Evolutionary conservation across 2,329 filamentous ascomycete genomes (phyloP).

Genomic region (Fusarium palustre): DNA sequence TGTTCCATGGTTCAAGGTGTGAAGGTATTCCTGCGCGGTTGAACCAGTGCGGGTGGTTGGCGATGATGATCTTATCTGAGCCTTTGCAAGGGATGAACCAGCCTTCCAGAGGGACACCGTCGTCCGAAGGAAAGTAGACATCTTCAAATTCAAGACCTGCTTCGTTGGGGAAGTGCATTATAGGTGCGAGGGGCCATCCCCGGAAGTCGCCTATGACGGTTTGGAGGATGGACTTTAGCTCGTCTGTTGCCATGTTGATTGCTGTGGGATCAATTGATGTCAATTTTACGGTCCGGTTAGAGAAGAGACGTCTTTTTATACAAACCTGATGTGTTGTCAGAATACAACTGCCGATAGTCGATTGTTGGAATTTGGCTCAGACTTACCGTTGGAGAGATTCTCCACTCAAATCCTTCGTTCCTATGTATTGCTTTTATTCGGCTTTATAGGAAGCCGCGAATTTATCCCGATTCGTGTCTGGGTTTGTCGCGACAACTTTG

Average conservation of each 20-base stretch:
- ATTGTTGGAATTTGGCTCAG: accelerated
- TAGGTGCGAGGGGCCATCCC: conserved; percentile 24
- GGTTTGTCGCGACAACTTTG: neutral
- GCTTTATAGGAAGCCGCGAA: neutral
- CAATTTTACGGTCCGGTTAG: accelerated
- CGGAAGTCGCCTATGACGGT: conserved; percentile 30
- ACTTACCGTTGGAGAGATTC: neutral
- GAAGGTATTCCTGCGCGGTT: conserved; percentile 30
- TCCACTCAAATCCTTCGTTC: neutral
- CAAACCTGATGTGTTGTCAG: neutral
- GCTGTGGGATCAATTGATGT: neutral
- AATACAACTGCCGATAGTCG: neutral
- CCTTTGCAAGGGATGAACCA: conserved; percentile 32
- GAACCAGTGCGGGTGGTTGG: conserved; percentile 38
- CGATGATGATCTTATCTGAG: conserved; percentile 32
- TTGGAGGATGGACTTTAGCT: conserved; percentile 11
- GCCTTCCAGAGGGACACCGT: conserved; percentile 24
- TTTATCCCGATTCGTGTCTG: neutral
- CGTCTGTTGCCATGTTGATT: conserved; percentile 13
- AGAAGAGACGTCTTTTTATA: neutral
- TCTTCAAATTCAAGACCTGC: conserved; percentile 23
- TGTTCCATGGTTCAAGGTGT: conserved; percentile 22
- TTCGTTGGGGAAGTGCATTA: conserved; percentile 28
- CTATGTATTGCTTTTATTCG: neutral
- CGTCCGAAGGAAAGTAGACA: conserved; percentile 30